A percentile compares a stretch with the other conserved stretches of the same genome.
These are phyloP conservation scores for Coprinopsis marcescibilis DNA, from an alignment of 768 basidiomycete species.

Conservation along the genomic window DNA sequence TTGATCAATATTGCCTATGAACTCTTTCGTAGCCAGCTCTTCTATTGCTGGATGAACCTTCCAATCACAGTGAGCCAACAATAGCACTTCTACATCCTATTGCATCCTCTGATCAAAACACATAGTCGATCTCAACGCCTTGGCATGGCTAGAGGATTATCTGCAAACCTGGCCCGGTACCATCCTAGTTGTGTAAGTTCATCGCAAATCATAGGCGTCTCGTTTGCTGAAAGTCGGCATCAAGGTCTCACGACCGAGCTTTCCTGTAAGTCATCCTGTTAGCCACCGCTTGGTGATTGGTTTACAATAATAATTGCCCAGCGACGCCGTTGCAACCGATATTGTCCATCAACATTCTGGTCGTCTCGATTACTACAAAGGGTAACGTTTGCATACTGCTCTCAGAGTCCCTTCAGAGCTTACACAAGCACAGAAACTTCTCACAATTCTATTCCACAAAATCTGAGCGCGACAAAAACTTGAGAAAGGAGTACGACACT, in stretches of 20 bases:
- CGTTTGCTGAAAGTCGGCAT: constrained; percentile 10
- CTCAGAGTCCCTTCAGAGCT: constrained; percentile 6
- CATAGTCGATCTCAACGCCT: constrained; percentile 85
- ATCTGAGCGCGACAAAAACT: constrained; percentile 85
- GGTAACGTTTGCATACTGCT: constrained; percentile 35
- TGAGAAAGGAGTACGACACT: constrained; percentile 92
- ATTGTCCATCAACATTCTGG: constrained; percentile 95
- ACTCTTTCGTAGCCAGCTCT: constrained; percentile 49
- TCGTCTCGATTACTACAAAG: constrained; percentile 96
- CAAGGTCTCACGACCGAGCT: constrained; percentile 92
- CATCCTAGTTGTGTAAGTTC: constrained; percentile 79
- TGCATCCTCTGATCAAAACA: too few relatives aligned
- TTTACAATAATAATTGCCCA: constrained; percentile 20
- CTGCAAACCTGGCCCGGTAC: constrained; percentile 93
- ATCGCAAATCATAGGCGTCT: not conserved
- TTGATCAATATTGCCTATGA: not conserved
- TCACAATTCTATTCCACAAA: constrained; percentile 99
- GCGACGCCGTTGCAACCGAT: constrained; percentile 95
- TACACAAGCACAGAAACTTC: constrained; percentile 63
- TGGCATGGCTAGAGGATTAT: constrained; percentile 98
- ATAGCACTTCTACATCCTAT: not conserved
- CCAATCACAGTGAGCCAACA: constrained; percentile 79
- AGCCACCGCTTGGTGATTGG: not conserved
- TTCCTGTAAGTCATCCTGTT: constrained; percentile 57
- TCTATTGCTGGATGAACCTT: constrained; percentile 86